phyloP scores from a whole-genome alignment of 768 basidiomycete species.

The Mrakia blollopis region DNA sequence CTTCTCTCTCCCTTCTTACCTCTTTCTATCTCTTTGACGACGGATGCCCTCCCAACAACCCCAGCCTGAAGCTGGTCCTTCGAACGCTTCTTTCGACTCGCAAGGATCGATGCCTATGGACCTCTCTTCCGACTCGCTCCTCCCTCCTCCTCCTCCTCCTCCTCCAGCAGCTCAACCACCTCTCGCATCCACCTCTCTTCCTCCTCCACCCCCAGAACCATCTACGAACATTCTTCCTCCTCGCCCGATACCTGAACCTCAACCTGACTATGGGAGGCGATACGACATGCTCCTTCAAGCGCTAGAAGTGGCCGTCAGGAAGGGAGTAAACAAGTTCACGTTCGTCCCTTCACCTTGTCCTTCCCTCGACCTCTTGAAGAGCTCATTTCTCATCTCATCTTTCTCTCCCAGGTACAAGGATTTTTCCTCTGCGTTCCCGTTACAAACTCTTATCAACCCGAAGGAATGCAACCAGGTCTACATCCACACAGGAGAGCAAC shows the following conservation, averaged over 20 bases:
- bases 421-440: constrained; percentile 15
- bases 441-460: neutral
- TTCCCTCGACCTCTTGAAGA: neutral
- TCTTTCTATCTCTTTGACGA: neutral
- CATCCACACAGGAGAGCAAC: constrained; percentile 22
- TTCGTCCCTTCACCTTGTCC: constrained; percentile 1
- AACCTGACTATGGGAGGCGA: constrained; percentile 22
- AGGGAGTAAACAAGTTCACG: constrained; percentile 31
- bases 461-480: constrained; percentile 15
- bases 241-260: constrained; percentile 22
- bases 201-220: neutral
- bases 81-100: neutral
- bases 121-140: neutral
- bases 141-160: neutral
- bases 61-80: neutral
- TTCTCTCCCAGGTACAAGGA: constrained; percentile 25
- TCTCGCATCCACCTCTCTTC: neutral
- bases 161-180: neutral
- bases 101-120: constrained; percentile 6
- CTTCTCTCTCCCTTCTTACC: neutral
- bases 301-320: constrained; percentile 23
- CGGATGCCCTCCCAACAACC: neutral
- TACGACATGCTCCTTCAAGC: constrained; percentile 20
- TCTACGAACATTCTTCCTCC: constrained; percentile 14
- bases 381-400: neutral